A percentile compares a stretch with the other conserved stretches of the same genome.
These are phyloP conservation scores for Colletotrichum siamense DNA, from an alignment of 2,329 filamentous ascomycete genomes.

Conservation along the genomic window DNA sequence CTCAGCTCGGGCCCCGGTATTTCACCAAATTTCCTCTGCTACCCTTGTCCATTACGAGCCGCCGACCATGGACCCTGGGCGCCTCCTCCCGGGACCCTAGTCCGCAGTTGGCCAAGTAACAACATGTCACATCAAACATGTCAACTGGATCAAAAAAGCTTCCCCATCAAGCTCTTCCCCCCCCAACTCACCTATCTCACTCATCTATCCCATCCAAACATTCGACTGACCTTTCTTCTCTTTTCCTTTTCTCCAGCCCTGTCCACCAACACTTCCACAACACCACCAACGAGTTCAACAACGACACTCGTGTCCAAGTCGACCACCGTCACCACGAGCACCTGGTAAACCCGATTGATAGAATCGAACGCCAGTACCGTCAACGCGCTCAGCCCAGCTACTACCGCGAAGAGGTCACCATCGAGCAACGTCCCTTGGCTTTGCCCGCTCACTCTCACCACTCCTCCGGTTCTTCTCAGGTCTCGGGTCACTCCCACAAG, in stretches of 20 bases:
- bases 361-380: conserved; percentile 71
- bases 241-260: conserved; percentile 22
- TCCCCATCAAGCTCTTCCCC: conserved; percentile 12
- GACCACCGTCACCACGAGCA: conserved; percentile 56
- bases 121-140: conserved; percentile 20
- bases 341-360: conserved; percentile 60
- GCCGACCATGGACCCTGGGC: conserved; percentile 20
- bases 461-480: conserved; percentile 37
- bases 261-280: conserved; percentile 31
- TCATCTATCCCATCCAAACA: conserved; percentile 25
- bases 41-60: conserved; percentile 18
- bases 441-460: conserved; percentile 39
- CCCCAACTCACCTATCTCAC: not conserved
- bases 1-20: conserved; percentile 18
- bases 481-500: conserved; percentile 39
- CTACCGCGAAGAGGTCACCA: conserved; percentile 41
- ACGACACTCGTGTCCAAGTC: conserved; percentile 70
- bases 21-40: conserved; percentile 16
- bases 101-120: conserved; percentile 25
- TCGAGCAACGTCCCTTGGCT: conserved; percentile 29
- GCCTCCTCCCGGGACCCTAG: conserved; percentile 17
- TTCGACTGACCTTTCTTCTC: conserved; percentile 27
- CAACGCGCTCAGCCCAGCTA: conserved; percentile 61
- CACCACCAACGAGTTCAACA: conserved; percentile 49
- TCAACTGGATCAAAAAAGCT: conserved; percentile 17